A percentile compares a stretch with the other conserved stretches of the same genome.
Conservation (phyloP, 352 stramenopile species). For the Saprolegnia diclina region DNA sequence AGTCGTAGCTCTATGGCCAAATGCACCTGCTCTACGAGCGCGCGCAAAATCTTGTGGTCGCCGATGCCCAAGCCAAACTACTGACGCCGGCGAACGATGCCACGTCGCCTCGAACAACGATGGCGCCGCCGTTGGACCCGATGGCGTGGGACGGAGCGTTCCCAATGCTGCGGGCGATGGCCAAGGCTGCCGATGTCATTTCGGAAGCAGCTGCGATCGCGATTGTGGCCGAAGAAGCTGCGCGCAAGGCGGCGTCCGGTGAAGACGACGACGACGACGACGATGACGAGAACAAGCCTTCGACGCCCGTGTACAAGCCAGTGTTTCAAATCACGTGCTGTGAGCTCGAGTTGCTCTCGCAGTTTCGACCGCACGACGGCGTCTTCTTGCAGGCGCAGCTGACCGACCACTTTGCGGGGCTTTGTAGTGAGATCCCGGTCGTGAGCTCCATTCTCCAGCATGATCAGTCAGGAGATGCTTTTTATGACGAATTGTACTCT, state of each 20-base stretch:
- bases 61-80: conserved; percentile 22
- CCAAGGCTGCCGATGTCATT: conserved; percentile 28
- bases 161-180: conserved; percentile 27
- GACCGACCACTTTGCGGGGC: conserved; percentile 30
- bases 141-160: neutral
- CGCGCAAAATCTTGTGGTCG: conserved; percentile 18
- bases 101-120: too few species aligned
- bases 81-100: neutral
- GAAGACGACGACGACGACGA: conserved; percentile 29
- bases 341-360: conserved; percentile 31
- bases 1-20: neutral
- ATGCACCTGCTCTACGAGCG: conserved; percentile 9
- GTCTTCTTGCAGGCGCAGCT: conserved; percentile 31
- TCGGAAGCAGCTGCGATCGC: conserved; percentile 30
- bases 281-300: conserved; percentile 18
- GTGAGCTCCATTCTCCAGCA: conserved; percentile 35
- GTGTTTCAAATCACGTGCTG: conserved; percentile 38
- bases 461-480: neutral
- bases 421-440: conserved; percentile 42
- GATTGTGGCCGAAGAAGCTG: conserved; percentile 31
- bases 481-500: neutral
- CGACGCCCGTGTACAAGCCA: conserved; percentile 20
- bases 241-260: conserved; percentile 16
- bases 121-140: too few species aligned
- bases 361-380: conserved; percentile 35